Evolutionary conservation across 352 stramenopile species (phyloP).

Genomic region (Phytophthora palmivora): DNA sequence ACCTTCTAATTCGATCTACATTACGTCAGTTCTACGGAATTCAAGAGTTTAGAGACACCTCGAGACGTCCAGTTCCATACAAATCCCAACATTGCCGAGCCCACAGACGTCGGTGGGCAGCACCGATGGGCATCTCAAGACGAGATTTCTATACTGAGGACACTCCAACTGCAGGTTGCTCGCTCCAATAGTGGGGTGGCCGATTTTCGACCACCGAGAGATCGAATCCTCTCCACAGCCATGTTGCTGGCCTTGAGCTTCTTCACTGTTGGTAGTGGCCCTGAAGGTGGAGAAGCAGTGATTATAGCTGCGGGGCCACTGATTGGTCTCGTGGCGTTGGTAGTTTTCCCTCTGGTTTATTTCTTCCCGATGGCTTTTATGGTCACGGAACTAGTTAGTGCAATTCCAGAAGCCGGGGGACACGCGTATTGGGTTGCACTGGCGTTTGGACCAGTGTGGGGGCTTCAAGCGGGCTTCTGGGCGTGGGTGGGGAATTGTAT

Average conservation of each 20-base stretch:
- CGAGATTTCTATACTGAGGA: slow-evolving; percentile 1
- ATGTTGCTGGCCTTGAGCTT: slow-evolving; percentile 62
- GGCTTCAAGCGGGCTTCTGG: slow-evolving; percentile 86
- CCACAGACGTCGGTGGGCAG: slow-evolving; percentile 1
- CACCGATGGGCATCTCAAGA: slow-evolving; percentile 10
- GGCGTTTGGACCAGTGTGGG: slow-evolving; percentile 70
- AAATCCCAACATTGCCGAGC: not conserved
- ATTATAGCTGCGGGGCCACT: slow-evolving; percentile 54
- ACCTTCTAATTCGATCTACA: slow-evolving; percentile 10
- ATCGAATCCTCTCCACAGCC: slow-evolving; percentile 43
- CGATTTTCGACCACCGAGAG: not conserved
- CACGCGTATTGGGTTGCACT: slow-evolving; percentile 76
- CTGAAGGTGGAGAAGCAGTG: slow-evolving; percentile 50
- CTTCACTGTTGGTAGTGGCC: slow-evolving; percentile 57
- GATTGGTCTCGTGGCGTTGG: slow-evolving; percentile 41
- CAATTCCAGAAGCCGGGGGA: slow-evolving; percentile 55
- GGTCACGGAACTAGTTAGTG: slow-evolving; percentile 55
- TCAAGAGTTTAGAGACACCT: slow-evolving; percentile 16
- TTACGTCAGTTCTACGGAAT: slow-evolving; percentile 9
- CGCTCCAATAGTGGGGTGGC: slow-evolving; percentile 6
- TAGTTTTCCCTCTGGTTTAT: slow-evolving; percentile 53
- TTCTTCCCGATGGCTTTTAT: slow-evolving; percentile 58
- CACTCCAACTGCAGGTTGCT: slow-evolving; percentile 9
- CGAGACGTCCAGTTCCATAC: slow-evolving; percentile 12
- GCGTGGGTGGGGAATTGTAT: slow-evolving; percentile 84